Percentiles rank a stretch among this genome's conserved stretches.
Evolutionary conservation across 2,329 filamentous ascomycete genomes (phyloP).

Genomic region (Cladorrhinum sp.): DNA sequence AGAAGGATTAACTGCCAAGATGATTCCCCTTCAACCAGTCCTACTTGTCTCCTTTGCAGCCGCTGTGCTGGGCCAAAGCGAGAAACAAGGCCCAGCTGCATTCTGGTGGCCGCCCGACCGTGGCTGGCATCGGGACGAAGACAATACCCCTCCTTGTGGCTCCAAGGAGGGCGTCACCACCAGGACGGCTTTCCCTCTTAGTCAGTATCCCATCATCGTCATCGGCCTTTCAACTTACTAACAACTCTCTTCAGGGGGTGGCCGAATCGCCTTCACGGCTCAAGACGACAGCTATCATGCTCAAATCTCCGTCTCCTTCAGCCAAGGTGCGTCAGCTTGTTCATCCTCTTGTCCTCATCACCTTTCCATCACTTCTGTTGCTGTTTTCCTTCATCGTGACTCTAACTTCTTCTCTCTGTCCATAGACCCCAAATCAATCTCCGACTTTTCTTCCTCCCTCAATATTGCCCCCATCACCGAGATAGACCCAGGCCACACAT

Average conservation of each 20-base stretch:
- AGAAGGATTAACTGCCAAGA: conserved; percentile 3
- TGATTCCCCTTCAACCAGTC: conserved; percentile 8
- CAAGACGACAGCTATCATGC: conserved; percentile 56
- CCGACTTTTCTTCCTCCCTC: conserved; percentile 41
- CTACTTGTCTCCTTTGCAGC: conserved; percentile 8
- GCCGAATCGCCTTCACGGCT: conserved; percentile 52
- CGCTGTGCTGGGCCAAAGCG: conserved; percentile 7
- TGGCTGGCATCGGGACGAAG: conserved; percentile 50
- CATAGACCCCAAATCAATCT: conserved; percentile 39
- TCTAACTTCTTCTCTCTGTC: background rate
- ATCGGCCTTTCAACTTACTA: background rate
- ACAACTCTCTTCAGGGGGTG: conserved; percentile 42
- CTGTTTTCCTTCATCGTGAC: background rate
- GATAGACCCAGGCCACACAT: conserved; percentile 46
- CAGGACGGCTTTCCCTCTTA: conserved; percentile 55
- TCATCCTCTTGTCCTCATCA: background rate
- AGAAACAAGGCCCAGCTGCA: conserved; percentile 51
- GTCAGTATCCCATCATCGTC: conserved; percentile 34
- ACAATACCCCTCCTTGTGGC: conserved; percentile 58
- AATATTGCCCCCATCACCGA: conserved; percentile 34
- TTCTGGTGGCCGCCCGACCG: conserved; percentile 61
- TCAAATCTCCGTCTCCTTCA: conserved; percentile 52
- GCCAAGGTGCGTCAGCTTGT: conserved; percentile 39
- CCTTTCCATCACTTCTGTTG: background rate
- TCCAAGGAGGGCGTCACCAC: conserved; percentile 46